Conservation (phyloP, 2,329 filamentous ascomycete species). For the Alternaria ethzedia region DNA sequence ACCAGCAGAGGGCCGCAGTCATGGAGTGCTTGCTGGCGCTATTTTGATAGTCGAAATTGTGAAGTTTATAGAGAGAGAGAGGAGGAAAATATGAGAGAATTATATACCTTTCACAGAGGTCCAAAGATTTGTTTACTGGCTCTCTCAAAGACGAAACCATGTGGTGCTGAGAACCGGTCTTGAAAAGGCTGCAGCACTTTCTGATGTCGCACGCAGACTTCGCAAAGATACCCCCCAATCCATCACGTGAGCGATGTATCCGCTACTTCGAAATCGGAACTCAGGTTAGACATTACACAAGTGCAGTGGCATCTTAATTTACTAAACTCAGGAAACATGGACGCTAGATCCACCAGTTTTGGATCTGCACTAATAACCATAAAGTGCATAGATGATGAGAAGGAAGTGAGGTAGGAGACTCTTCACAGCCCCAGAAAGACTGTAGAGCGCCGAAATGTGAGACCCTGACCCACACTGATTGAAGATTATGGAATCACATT, state of each 20-base stretch:
- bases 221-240: background rate
- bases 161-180: background rate
- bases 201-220: background rate
- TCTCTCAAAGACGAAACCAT: background rate
- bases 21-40: background rate
- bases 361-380: too few species aligned
- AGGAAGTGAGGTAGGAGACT: too few species aligned
- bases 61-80: fast-evolving
- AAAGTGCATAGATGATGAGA: too few species aligned
- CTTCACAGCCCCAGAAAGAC: too few species aligned
- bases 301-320: too few species aligned
- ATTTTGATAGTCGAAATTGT: background rate
- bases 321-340: background rate
- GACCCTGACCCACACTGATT: too few species aligned
- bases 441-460: too few species aligned
- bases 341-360: too few species aligned
- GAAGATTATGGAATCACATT: too few species aligned
- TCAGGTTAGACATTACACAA: too few species aligned
- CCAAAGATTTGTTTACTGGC: background rate
- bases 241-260: background rate
- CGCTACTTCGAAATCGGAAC: background rate
- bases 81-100: too few species aligned
- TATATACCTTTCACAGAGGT: background rate
- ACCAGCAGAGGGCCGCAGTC: background rate
- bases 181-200: background rate